These are phyloP conservation scores for Russula sp. DNA, from an alignment of 768 basidiomycete genomes.

Conservation along the genomic window DNA sequence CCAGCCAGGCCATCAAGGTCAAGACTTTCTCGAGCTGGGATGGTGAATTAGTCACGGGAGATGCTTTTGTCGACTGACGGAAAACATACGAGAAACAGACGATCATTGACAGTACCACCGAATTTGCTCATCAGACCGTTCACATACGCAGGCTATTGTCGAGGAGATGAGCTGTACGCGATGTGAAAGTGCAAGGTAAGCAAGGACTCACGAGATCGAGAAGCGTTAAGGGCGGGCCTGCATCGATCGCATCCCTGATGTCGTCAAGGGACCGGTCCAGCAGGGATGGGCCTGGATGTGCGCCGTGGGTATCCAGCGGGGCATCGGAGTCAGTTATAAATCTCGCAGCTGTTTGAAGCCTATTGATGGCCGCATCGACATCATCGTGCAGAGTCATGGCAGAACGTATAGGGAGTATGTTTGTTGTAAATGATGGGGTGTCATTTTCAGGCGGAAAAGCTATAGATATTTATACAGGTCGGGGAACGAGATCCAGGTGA, in stretches of 20 bases:
- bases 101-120: conserved; percentile 15
- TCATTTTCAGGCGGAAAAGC: neutral
- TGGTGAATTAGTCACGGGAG: neutral
- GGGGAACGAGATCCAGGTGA: neutral
- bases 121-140: conserved; percentile 7
- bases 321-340: conserved; percentile 1
- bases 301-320: conserved; percentile 12
- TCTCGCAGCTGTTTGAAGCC: conserved; percentile 4
- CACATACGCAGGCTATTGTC: conserved; percentile 16
- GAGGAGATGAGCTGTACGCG: neutral
- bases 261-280: conserved; percentile 3
- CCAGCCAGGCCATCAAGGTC: conserved; percentile 21
- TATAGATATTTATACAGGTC: conserved; percentile 14
- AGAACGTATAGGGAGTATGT: neutral
- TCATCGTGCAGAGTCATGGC: conserved; percentile 4
- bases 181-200: neutral
- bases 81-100: conserved; percentile 18
- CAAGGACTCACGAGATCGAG: conserved; percentile 18
- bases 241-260: conserved; percentile 6
- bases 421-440: neutral
- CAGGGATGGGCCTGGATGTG: conserved; percentile 2
- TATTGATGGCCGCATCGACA: neutral
- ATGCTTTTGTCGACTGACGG: neutral
- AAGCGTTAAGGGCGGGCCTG: conserved; percentile 7
- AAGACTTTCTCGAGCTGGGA: conserved; percentile 21